Conservation (phyloP, 805 yeast genomes). For the Lachancea meyersii region DNA sequence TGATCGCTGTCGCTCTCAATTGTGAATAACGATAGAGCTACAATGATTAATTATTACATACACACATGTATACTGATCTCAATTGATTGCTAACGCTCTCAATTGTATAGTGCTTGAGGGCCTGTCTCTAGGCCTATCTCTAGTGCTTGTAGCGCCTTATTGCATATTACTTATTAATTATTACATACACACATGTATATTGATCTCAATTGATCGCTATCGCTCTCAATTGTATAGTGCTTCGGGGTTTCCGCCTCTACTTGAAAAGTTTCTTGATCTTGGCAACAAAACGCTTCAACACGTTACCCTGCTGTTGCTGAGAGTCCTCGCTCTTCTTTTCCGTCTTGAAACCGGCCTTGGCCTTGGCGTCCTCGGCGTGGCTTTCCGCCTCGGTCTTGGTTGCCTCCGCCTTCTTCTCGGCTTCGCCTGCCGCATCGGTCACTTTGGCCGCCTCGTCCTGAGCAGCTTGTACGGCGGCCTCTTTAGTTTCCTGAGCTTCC, state of each 20-base stretch:
- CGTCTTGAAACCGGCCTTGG: conserved; percentile 5
- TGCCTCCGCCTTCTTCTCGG: conserved; percentile 13
- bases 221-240: too few relatives aligned
- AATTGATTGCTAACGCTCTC: too few relatives aligned
- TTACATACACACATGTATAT: conserved; percentile 1
- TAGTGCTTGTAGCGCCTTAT: too few relatives aligned
- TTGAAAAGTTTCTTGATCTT: conserved; percentile 16
- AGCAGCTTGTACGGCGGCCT: conserved; percentile 9
- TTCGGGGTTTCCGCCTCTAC: conserved; percentile 3
- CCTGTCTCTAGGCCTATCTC: too few relatives aligned
- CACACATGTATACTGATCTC: background rate
- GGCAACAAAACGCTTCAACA: conserved; percentile 10
- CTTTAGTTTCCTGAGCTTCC: conserved; percentile 11
- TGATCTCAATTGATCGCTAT: background rate
- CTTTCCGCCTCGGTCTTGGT: conserved; percentile 11
- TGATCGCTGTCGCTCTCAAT: too few relatives aligned
- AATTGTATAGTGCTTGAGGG: too few relatives aligned
- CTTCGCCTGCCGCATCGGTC: conserved; percentile 5
- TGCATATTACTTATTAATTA: conserved; percentile 6
- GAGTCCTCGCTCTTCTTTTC: conserved; percentile 5
- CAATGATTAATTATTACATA: conserved; percentile 8
- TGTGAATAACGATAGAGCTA: conserved; percentile 3
- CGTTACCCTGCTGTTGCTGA: background rate
- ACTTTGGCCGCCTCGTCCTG: conserved; percentile 14
- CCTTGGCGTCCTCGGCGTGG: conserved; percentile 6